These are phyloP conservation scores for Thelephora terrestris DNA, from an alignment of 1,284 basidiomycete species.

Conservation along the genomic window DNA sequence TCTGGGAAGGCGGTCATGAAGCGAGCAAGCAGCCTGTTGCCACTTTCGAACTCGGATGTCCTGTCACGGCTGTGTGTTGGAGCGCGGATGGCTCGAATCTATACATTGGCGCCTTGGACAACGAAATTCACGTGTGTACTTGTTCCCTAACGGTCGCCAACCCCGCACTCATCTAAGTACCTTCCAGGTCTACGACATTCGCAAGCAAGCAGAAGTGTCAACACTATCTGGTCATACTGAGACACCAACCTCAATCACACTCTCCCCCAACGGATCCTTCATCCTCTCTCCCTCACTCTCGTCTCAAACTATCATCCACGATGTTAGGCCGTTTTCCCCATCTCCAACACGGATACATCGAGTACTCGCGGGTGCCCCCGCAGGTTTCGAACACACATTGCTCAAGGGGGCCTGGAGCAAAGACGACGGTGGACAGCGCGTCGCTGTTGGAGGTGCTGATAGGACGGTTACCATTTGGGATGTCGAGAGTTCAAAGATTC, in stretches of 20 bases:
- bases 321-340: slow-evolving; percentile 85
- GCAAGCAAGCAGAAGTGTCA: slow-evolving; percentile 72
- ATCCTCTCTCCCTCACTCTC: slow-evolving; percentile 85
- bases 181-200: slow-evolving; percentile 72
- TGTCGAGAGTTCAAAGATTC: slow-evolving; percentile 72
- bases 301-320: slow-evolving; percentile 79
- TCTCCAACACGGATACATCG: slow-evolving; percentile 74
- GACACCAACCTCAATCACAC: slow-evolving; percentile 79
- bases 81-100: slow-evolving; percentile 78
- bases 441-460: slow-evolving; percentile 74
- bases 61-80: slow-evolving; percentile 90
- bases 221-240: slow-evolving; percentile 76
- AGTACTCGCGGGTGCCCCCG: slow-evolving; percentile 72
- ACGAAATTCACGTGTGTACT: slow-evolving; percentile 78
- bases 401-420: slow-evolving; percentile 75
- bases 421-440: slow-evolving; percentile 62
- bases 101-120: slow-evolving; percentile 87
- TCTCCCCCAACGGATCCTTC: slow-evolving; percentile 80
- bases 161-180: background rate
- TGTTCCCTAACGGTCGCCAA: background rate
- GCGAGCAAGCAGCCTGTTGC: slow-evolving; percentile 70
- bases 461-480: slow-evolving; percentile 91
- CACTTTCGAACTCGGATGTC: slow-evolving; percentile 76
- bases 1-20: slow-evolving; percentile 80
- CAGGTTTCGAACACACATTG: slow-evolving; percentile 83